These are phyloP conservation scores for Musa acuminata DNA, from an alignment of 176 grass and related monocot species.

Conservation along the genomic window DNA sequence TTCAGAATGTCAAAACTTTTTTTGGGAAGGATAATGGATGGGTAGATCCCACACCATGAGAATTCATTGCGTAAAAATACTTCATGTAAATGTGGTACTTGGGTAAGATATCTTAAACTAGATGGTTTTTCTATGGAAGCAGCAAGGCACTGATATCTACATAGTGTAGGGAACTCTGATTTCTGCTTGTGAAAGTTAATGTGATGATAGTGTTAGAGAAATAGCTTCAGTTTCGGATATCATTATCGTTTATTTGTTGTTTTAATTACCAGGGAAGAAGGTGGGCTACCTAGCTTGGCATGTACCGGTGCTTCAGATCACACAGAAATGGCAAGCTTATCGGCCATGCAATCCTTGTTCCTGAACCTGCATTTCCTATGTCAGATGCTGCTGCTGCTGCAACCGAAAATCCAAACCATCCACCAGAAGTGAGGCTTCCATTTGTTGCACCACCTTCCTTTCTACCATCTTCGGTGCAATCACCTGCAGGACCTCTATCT, in stretches of 20 bases:
- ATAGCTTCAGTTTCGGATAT: background rate
- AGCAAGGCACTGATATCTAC: too few relatives aligned
- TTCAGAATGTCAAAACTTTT: too few relatives aligned
- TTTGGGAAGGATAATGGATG: too few relatives aligned
- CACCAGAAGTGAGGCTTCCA: slow-evolving; percentile 39
- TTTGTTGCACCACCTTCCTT: slow-evolving; percentile 90
- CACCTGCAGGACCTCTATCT: slow-evolving; percentile 42
- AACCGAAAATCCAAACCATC: slow-evolving; percentile 45
- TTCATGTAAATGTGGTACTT: too few relatives aligned
- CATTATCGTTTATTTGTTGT: background rate
- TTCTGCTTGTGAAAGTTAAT: too few relatives aligned
- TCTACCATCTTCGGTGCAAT: slow-evolving; percentile 71
- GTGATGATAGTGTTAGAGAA: background rate
- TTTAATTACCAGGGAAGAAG: slow-evolving; percentile 70
- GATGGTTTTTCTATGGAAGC: too few relatives aligned
- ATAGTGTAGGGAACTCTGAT: too few relatives aligned
- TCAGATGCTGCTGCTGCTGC: slow-evolving; percentile 34
- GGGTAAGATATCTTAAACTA: too few relatives aligned
- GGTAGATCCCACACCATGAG: too few relatives aligned
- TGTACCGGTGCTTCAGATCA: slow-evolving; percentile 87
- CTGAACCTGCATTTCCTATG: slow-evolving; percentile 46
- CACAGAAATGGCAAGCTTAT: slow-evolving; percentile 64
- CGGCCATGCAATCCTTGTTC: slow-evolving; percentile 59
- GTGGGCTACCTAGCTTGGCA: slow-evolving; percentile 63
- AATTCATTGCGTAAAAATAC: too few relatives aligned